Evolutionary conservation across 495 filamentous ascomycete genomes (phyloP).

Genomic region (Chaetomidium leptoderma): DNA sequence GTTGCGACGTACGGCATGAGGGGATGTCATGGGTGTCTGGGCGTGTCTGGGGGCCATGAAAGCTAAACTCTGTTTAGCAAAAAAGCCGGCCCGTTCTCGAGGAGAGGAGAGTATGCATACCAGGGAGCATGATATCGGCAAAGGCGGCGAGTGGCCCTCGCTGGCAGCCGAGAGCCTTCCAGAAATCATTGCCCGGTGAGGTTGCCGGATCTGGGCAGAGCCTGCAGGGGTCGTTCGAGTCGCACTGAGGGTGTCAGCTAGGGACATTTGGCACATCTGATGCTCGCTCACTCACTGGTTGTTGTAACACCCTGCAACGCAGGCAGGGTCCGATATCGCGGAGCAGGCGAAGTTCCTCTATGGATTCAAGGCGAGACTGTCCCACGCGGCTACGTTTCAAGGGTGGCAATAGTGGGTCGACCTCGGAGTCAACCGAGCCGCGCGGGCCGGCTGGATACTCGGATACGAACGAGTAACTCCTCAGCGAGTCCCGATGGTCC

Average conservation of each 20-base stretch:
- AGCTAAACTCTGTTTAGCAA: conserved; percentile 25
- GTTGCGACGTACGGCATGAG: conserved; percentile 45
- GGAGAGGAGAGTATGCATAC: conserved; percentile 26
- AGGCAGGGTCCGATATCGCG: conserved; percentile 44
- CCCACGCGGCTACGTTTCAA: conserved; percentile 47
- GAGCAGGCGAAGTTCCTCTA: conserved; percentile 46
- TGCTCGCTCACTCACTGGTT: conserved; percentile 36
- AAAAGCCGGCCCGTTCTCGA: neutral
- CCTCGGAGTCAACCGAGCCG: conserved; percentile 45
- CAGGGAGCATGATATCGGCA: conserved; percentile 45
- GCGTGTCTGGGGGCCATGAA: conserved; percentile 43
- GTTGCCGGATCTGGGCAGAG: conserved; percentile 37
- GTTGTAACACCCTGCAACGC: conserved; percentile 41
- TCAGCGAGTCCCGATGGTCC: conserved; percentile 44
- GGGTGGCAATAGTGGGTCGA: conserved; percentile 47
- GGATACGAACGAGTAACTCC: conserved; percentile 40
- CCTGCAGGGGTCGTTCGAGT: conserved; percentile 43
- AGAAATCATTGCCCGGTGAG: conserved; percentile 39
- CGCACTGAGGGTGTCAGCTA: conserved; percentile 35
- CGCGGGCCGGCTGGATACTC: conserved; percentile 39
- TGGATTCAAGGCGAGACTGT: conserved; percentile 46
- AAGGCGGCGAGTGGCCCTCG: conserved; percentile 41
- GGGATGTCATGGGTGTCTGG: conserved; percentile 48
- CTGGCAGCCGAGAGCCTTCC: conserved; percentile 46
- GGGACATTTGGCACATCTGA: neutral